Percentiles rank a stretch among this genome's conserved stretches.
Evolutionary conservation across 2,329 filamentous ascomycete genomes (phyloP).

Genomic region (Emmonsiellopsis sp.): DNA sequence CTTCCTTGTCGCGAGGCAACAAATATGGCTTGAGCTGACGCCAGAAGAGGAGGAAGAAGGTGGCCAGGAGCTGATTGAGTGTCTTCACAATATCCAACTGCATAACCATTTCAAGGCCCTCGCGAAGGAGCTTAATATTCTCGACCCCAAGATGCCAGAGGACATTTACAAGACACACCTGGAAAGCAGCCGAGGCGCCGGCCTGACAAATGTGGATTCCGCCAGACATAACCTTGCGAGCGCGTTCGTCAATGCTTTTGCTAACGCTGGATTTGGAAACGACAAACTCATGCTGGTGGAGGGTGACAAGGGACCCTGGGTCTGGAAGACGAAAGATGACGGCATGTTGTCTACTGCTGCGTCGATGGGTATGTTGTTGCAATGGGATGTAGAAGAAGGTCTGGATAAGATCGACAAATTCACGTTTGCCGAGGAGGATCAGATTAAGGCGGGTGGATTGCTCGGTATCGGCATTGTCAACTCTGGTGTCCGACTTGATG

Average conservation of each 20-base stretch:
- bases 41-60: conserved; percentile 51
- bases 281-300: conserved; percentile 97
- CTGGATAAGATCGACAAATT: conserved; percentile 92
- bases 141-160: conserved; percentile 93
- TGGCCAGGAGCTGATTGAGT: conserved; percentile 67
- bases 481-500: conserved; percentile 79
- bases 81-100: conserved; percentile 76
- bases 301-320: conserved; percentile 83
- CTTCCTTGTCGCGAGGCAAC: conserved; percentile 84
- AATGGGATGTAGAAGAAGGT: conserved; percentile 89
- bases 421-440: conserved; percentile 71
- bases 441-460: conserved; percentile 84
- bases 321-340: conserved; percentile 98
- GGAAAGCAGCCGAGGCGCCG: conserved; percentile 85
- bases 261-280: conserved; percentile 88
- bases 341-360: conserved; percentile 96
- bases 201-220: conserved; percentile 89
- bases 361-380: conserved; percentile 78
- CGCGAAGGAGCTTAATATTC: conserved; percentile 90
- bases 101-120: conserved; percentile 89
- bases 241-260: conserved; percentile 93
- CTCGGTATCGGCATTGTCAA: conserved; percentile 94
- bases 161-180: conserved; percentile 99
- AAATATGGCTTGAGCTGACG: conserved; percentile 67
- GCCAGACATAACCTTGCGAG: conserved; percentile 92